Conservation (phyloP, 305 asterid genomes). For the Ajuga reptans region DNA sequence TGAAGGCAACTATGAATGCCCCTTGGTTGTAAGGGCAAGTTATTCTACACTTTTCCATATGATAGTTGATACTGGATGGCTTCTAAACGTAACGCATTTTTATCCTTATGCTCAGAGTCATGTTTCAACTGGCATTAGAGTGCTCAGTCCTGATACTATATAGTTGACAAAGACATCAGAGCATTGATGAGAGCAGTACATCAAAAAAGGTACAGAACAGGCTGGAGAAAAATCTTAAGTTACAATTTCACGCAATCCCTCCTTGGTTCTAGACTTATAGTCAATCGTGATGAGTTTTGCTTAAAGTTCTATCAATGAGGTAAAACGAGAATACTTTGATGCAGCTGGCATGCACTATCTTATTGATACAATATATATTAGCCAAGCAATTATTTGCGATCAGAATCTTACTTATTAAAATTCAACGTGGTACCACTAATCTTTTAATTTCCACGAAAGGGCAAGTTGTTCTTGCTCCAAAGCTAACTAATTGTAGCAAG, state of each 20-base stretch:
- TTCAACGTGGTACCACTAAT: neutral
- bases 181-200: slow-evolving; percentile 9
- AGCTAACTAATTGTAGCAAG: slow-evolving; percentile 10
- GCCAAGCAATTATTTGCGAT: slow-evolving; percentile 1
- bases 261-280: neutral
- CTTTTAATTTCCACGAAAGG: neutral
- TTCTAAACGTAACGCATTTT: neutral
- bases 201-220: neutral
- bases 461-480: neutral
- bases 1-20: slow-evolving; percentile 9
- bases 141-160: neutral
- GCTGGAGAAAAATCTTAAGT: neutral
- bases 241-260: neutral
- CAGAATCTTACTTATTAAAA: slow-evolving; percentile 3
- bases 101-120: neutral
- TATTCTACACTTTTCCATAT: slow-evolving; percentile 2
- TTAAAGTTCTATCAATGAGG: neutral
- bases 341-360: neutral
- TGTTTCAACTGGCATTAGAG: neutral
- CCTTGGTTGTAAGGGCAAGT: slow-evolving; percentile 10
- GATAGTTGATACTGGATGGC: slow-evolving; percentile 12
- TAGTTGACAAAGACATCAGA: neutral
- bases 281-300: neutral
- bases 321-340: slow-evolving; percentile 1
- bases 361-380: neutral